Conservation (phyloP, 768 basidiomycete species). For the Boletus coccyginus region DNA sequence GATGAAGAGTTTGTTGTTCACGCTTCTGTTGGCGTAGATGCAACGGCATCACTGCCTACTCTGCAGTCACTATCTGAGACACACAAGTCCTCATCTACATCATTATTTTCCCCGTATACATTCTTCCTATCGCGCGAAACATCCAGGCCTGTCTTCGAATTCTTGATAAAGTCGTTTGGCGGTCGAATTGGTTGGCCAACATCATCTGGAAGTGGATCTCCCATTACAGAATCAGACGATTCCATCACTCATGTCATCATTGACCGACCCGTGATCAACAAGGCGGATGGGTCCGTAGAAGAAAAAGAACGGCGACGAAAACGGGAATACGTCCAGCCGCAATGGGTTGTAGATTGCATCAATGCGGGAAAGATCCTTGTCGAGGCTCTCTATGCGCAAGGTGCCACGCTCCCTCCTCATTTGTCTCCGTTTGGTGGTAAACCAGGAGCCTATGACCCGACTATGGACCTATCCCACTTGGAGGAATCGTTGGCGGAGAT, state of each 20-base stretch:
- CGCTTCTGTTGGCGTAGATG: slow-evolving; percentile 49
- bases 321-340: slow-evolving; percentile 91
- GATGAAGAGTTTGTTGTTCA: slow-evolving; percentile 71
- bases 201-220: slow-evolving; percentile 79
- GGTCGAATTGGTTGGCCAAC: slow-evolving; percentile 89
- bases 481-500: slow-evolving; percentile 29
- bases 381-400: slow-evolving; percentile 84
- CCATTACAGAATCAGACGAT: slow-evolving; percentile 71
- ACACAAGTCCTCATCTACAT: slow-evolving; percentile 53
- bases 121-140: slow-evolving; percentile 95
- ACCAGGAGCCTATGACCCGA: slow-evolving; percentile 74
- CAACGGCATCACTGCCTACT: slow-evolving; percentile 56
- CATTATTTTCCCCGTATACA: slow-evolving; percentile 79
- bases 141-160: slow-evolving; percentile 90
- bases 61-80: slow-evolving; percentile 62
- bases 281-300: slow-evolving; percentile 47
- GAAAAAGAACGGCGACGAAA: slow-evolving; percentile 61
- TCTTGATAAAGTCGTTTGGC: slow-evolving; percentile 87
- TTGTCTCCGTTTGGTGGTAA: slow-evolving; percentile 91
- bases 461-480: slow-evolving; percentile 29
- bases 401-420: slow-evolving; percentile 87
- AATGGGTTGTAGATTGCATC: slow-evolving; percentile 97
- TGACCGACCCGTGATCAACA: slow-evolving; percentile 71
- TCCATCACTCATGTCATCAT: slow-evolving; percentile 94
- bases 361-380: slow-evolving; percentile 83